phyloP scores from a whole-genome alignment of 2,329 filamentous ascomycete species.

The Ceratocystis ficicola region DNA sequence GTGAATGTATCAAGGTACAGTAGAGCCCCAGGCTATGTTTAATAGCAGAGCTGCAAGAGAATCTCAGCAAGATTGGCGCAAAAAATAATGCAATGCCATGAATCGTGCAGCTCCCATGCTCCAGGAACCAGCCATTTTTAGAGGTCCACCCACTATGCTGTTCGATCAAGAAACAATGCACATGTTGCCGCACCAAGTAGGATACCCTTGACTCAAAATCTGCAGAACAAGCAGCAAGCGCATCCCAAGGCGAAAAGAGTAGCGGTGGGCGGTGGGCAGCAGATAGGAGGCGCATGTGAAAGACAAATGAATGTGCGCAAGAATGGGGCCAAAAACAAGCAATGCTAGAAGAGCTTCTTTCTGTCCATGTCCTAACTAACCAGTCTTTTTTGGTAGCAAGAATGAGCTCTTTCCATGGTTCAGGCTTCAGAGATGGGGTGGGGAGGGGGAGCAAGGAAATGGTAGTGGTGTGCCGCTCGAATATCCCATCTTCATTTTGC shows the following conservation, averaged over 20 bases:
- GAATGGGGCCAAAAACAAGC: neutral
- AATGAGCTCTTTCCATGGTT: neutral
- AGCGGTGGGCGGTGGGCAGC: neutral
- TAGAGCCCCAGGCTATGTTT: neutral
- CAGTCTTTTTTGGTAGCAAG: neutral
- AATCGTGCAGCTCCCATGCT: neutral
- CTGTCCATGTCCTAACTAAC: neutral
- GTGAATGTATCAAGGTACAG: neutral
- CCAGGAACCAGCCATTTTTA: slow-evolving; percentile 1
- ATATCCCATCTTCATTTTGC: neutral
- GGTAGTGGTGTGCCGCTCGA: neutral
- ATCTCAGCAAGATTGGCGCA: neutral
- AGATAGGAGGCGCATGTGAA: neutral
- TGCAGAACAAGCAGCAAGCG: neutral
- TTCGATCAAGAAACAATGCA: neutral
- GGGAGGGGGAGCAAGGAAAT: neutral
- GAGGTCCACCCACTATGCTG: neutral
- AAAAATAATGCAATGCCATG: neutral
- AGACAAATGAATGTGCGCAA: neutral
- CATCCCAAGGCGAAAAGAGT: neutral
- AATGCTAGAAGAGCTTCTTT: neutral
- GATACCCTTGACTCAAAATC: slow-evolving; percentile 12
- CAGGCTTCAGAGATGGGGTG: neutral
- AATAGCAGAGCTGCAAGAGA: neutral
- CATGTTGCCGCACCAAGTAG: neutral